Evolutionary conservation across 805 yeast species (phyloP), one percentile per base, ranked within the genome.

Genomic region (Starmerella vaccinii): DNA sequence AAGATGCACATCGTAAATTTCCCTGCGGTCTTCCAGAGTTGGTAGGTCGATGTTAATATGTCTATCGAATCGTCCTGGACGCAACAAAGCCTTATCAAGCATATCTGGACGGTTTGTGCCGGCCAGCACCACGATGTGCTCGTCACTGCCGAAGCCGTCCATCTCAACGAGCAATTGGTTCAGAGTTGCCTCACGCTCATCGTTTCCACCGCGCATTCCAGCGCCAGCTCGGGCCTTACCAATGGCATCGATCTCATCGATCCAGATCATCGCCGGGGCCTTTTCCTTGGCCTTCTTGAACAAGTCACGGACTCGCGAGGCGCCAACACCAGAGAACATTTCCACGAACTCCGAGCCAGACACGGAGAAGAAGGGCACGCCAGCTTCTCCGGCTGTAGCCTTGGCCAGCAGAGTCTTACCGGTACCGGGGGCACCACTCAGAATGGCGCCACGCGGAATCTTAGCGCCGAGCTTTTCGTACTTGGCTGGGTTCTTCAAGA

Each of bases 301-400:
- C 62, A 88, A 73, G 63, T 89, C 96, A 66, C 97, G 84, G 38
- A 88, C 97, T 66, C 97, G 76, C 3, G 90, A 81, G 4, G 96
- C 95, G 70, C 96, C 96, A 23, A 88, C 95, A 69, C 96, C 96
- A 19, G 85, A 94, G 72, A 85, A 88, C 95, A 88, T 88, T 67
- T 88, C 95, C n/a, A 87, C 94, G 59, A 88, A 88, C 65, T 88
- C 96, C 13, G 95, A 86, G 60, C 95, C 96, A 1, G 94, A 83
- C 6, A 88, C 95, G 21, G 92, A 81, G 57, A 80, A 80, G 65
- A 88, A 88, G 23, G 97, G 95, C 47, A 88, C 97, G 46, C 86
- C 92, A 1, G 96, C 95, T 66, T 88, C 96, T 59, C 97, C 96
- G 2, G 96, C 97, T 23, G 96, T 88, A 12, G 96, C 96, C 66